These are phyloP conservation scores for Penicillium cataractarum DNA, from an alignment of 495 filamentous ascomycete species.

Conservation along the genomic window DNA sequence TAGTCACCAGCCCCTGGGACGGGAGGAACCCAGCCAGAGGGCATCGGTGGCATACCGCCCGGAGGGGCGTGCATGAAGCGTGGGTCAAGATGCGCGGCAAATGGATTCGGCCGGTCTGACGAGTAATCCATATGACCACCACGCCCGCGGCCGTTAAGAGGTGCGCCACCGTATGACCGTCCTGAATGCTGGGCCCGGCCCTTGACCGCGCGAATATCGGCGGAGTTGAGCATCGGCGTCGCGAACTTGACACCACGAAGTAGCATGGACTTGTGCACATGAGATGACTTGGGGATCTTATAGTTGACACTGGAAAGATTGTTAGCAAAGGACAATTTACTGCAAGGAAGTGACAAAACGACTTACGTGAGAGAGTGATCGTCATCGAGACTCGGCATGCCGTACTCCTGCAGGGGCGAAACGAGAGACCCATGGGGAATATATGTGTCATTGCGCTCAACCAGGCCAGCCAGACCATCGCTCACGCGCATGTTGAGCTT, in stretches of 20 bases:
- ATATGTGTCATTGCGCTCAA: conserved; percentile 79
- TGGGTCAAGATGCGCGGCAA: conserved; percentile 57
- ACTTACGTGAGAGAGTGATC: conserved; percentile 81
- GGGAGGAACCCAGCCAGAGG: conserved; percentile 46
- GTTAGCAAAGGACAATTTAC: conserved; percentile 38
- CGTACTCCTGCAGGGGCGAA: conserved; percentile 64
- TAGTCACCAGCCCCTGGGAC: conserved; percentile 36
- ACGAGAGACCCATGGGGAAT: conserved; percentile 71
- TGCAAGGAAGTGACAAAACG: conserved; percentile 5
- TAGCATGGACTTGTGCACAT: conserved; percentile 91
- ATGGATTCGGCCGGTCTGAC: conserved; percentile 53
- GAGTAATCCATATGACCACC: conserved; percentile 57
- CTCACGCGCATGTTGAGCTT: conserved; percentile 73
- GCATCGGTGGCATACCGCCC: conserved; percentile 33
- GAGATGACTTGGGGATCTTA: conserved; percentile 69
- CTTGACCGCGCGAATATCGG: conserved; percentile 72
- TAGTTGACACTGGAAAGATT: conserved; percentile 70
- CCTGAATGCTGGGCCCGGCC: conserved; percentile 62
- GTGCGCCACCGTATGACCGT: conserved; percentile 65
- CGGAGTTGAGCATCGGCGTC: conserved; percentile 66
- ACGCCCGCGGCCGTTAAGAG: conserved; percentile 54
- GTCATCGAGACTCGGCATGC: conserved; percentile 76
- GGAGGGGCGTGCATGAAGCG: conserved; percentile 46
- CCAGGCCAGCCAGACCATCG: conserved; percentile 75
- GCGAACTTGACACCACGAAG: conserved; percentile 79